Percentiles rank a stretch among this genome's conserved stretches.
Evolutionary conservation across 208 protist species (phyloP).

Genomic region (Trypanosomatidae sp.): DNA sequence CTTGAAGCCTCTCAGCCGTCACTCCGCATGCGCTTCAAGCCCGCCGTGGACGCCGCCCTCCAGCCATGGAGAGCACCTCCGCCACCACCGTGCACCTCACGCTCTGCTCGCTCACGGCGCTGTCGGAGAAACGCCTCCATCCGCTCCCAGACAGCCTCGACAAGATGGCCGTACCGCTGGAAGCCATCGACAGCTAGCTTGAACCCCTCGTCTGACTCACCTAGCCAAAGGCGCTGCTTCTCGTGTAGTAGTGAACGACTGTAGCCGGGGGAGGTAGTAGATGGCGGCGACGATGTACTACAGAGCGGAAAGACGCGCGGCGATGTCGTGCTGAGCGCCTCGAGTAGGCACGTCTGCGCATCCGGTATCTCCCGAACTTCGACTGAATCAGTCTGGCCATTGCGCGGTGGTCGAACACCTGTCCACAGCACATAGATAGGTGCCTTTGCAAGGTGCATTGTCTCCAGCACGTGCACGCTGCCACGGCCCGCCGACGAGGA

Average conservation of each 20-base stretch:
- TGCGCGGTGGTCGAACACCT: not conserved
- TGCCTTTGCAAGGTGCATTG: constrained; percentile 71
- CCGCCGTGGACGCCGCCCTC: not conserved
- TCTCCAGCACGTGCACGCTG: constrained; percentile 44
- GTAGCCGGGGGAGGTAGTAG: not conserved
- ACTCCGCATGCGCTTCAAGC: constrained; percentile 13
- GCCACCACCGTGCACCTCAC: constrained; percentile 10
- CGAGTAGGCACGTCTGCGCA: constrained; percentile 21
- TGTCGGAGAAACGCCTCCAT: constrained; percentile 27
- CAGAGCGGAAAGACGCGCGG: constrained; percentile 19
- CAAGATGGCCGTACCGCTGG: constrained; percentile 20
- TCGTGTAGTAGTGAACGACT: not conserved
- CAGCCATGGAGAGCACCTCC: too few species aligned
- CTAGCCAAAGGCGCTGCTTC: constrained; percentile 64
- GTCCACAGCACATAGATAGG: constrained; percentile 69
- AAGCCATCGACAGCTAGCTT: constrained; percentile 48
- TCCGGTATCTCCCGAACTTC: not conserved
- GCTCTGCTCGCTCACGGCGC: constrained; percentile 52
- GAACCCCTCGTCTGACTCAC: constrained; percentile 63
- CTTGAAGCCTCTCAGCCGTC: not conserved
- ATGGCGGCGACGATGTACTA: not conserved
- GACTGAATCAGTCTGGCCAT: not conserved
- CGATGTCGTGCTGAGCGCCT: constrained; percentile 13
- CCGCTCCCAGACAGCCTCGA: constrained; percentile 54
- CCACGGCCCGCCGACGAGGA: constrained; percentile 4